Evolutionary conservation across 805 yeast species (phyloP).

Genomic region (Komagataella ulmi): DNA sequence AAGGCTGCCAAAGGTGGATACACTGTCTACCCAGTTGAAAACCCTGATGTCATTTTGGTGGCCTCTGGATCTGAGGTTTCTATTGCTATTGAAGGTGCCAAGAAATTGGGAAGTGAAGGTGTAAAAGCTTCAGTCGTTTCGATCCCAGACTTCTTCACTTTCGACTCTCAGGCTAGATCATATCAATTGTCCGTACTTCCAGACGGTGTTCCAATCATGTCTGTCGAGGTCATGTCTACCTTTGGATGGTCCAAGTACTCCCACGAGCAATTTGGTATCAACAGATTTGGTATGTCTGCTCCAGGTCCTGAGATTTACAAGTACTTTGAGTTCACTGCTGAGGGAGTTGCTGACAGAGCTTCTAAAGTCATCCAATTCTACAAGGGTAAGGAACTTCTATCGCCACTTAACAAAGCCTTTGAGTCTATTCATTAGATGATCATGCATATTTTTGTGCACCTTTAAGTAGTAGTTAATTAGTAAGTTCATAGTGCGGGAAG

Average conservation of each 20-base stretch:
- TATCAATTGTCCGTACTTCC: constrained; percentile 85
- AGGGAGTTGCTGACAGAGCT: constrained; percentile 84
- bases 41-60: constrained; percentile 64
- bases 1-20: constrained; percentile 94
- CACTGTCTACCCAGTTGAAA: constrained; percentile 43
- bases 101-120: constrained; percentile 53
- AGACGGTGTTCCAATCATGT: constrained; percentile 84
- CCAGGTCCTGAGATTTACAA: constrained; percentile 74
- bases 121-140: constrained; percentile 76
- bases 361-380: constrained; percentile 67
- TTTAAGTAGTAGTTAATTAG: not conserved
- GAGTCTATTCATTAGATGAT: constrained; percentile 15
- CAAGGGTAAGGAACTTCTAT: constrained; percentile 57
- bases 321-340: constrained; percentile 82
- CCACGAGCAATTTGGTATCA: constrained; percentile 91
- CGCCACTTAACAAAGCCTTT: constrained; percentile 77
- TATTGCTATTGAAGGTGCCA: constrained; percentile 70
- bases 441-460: not conserved
- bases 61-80: constrained; percentile 94
- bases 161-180: constrained; percentile 69
- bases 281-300: constrained; percentile 96
- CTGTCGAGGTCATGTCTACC: constrained; percentile 88
- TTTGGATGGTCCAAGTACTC: constrained; percentile 91
- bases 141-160: constrained; percentile 84
- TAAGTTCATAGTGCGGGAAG: not conserved